phyloP scores from a whole-genome alignment of 768 basidiomycete species.

The Suillus decipiens region DNA sequence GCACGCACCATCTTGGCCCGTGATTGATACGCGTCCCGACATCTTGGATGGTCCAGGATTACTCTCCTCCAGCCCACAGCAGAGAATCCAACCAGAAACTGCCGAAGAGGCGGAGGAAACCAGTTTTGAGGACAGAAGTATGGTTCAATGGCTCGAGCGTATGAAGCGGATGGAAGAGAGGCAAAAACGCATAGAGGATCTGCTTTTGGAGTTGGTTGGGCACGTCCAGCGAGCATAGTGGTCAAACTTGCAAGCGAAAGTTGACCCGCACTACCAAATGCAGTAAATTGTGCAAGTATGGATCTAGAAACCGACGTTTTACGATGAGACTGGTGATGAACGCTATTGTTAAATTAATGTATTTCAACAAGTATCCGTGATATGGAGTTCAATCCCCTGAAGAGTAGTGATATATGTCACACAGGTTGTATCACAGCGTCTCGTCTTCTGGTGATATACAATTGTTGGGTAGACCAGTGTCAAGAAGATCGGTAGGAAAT shows the following conservation, averaged over 20 bases:
- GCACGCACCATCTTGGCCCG: constrained; percentile 18
- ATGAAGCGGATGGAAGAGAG: constrained; percentile 44
- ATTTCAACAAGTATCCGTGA: too few species aligned
- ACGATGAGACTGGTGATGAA: not conserved
- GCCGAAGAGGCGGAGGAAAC: constrained; percentile 31
- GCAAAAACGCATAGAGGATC: constrained; percentile 50
- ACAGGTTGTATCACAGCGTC: too few species aligned
- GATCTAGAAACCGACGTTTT: not conserved
- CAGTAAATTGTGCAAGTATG: not conserved
- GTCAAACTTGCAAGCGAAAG: not conserved
- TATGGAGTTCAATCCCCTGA: too few species aligned
- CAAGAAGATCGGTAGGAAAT: too few species aligned
- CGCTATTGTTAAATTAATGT: not conserved
- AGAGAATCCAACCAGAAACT: constrained; percentile 20
- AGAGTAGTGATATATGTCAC: too few species aligned
- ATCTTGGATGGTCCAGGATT: constrained; percentile 13
- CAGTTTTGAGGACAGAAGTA: constrained; percentile 28
- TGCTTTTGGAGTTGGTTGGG: constrained; percentile 38
- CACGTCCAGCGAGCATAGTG: not conserved
- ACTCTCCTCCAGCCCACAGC: constrained; percentile 32
- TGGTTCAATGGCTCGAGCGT: constrained; percentile 32
- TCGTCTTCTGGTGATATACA: too few species aligned
- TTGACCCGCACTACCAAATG: not conserved
- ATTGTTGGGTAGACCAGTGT: too few species aligned
- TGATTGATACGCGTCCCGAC: constrained; percentile 28